Base-by-base conservation (phyloP, 495 filamentous ascomycete genomes). In the Cryomyces minteri region DNA sequence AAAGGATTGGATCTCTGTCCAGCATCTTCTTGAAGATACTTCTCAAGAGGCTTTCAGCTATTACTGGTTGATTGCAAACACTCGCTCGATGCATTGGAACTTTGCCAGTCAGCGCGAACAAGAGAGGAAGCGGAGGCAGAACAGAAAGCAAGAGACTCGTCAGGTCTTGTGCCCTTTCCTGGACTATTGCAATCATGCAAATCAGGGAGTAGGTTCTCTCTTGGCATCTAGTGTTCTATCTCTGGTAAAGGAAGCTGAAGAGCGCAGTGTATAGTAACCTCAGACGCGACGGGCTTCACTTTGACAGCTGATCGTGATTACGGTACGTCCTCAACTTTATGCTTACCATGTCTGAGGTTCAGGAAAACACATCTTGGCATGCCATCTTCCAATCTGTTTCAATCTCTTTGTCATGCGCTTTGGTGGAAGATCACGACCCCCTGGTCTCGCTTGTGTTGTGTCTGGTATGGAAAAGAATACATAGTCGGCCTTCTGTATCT, bases 151-250 rank as follows among this genome's bases (percentile, higher is more conserved):
- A n/a, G 80, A 83, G 54, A 80, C 90, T 58, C 72, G 75, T 41
- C 82, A 92, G 76, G 81, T 76, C 0, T 61, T 94, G 50, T 73
- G 82, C 60, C 87, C 87, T 1, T 85, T 92, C 48, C 76, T 84
- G 4, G 87, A 94, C 63, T 79, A 87, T 47, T 85, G 93, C 62
- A 94, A 94, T 57, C 87, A 90, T 58, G 64, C 68, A 1, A 74
- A 80, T 51, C 59, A 60, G 3, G 76, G 70, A 8, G 55, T 54
- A 40, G 54, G 61, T 60, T 55, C 43, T 57, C 3, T 9, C 45
- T 11, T 56, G 46, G 41, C 44, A 43, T 30, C n/a, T 34, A n/a
- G 4, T 31, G 0, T 47, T 43, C 37, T 58, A 49, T 37, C 30
- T 18, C 28, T 8, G 33, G 45, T 56, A 32, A 48, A 25, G 59